These are phyloP conservation scores for Populus trichocarpa DNA, from an alignment of 441 rosid genomes.

Conservation along the genomic window DNA sequence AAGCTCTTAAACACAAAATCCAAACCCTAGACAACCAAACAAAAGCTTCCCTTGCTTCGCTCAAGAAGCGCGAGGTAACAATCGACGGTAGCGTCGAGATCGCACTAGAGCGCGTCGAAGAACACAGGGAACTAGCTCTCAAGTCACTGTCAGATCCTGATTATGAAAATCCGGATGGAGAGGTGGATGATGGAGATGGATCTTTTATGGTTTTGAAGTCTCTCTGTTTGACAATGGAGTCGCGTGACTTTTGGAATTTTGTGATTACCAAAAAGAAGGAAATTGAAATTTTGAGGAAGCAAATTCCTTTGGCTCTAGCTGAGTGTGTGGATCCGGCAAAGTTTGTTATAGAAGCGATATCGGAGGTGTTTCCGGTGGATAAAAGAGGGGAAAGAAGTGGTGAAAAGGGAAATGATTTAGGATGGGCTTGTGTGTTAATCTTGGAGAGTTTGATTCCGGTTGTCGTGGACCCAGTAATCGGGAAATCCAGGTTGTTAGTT, in stretches of 20 bases:
- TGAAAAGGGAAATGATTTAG: constrained; percentile 59
- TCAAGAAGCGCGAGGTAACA: constrained; percentile 80
- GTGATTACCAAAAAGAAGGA: constrained; percentile 82
- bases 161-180: constrained; percentile 51
- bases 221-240: constrained; percentile 65
- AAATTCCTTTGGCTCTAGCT: constrained; percentile 60
- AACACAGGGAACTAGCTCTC: constrained; percentile 46
- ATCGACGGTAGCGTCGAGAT: constrained; percentile 85
- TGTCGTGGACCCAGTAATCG: constrained; percentile 83
- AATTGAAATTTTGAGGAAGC: constrained; percentile 56
- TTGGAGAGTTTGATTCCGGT: constrained; percentile 88
- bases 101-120: constrained; percentile 59
- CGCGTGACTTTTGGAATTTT: constrained; percentile 73
- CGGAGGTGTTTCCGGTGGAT: constrained; percentile 94
- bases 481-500: constrained; percentile 68
- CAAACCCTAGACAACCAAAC: constrained; percentile 66
- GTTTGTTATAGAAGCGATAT: constrained; percentile 78
- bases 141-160: constrained; percentile 33
- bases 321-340: constrained; percentile 91
- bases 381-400: constrained; percentile 44
- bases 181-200: constrained; percentile 81
- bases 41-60: constrained; percentile 62
- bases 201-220: constrained; percentile 44
- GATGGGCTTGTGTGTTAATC: constrained; percentile 94
- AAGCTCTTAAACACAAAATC: constrained; percentile 67